phyloP scores from a whole-genome alignment of 192 early-diverging fungal species.

The Chytriomyces sp. region DNA sequence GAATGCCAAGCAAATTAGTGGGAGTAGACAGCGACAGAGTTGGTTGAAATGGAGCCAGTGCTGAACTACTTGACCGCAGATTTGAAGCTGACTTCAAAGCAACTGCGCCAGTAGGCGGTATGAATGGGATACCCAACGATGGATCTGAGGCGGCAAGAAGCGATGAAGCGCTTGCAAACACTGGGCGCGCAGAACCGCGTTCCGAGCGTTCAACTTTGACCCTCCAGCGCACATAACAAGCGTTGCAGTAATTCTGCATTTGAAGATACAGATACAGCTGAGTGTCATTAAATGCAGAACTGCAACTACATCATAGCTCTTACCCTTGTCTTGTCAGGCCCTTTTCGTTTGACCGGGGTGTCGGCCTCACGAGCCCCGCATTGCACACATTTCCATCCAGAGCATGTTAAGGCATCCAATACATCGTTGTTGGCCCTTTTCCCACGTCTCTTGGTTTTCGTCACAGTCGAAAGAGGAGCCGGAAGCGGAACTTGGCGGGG shows the following conservation, averaged over 20 bases:
- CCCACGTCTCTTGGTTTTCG: too few species aligned
- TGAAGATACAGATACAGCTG: not conserved
- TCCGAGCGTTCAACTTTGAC: slow-evolving; percentile 44
- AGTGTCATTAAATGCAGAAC: not conserved
- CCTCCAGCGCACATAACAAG: slow-evolving; percentile 42
- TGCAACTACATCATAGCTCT: not conserved
- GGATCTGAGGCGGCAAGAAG: too few species aligned
- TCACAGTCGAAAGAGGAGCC: not conserved
- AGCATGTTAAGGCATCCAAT: slow-evolving; percentile 3
- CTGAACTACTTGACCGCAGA: too few species aligned
- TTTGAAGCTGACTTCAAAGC: too few species aligned
- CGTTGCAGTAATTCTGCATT: slow-evolving; percentile 41
- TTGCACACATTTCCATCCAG: slow-evolving; percentile 40
- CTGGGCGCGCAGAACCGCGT: slow-evolving; percentile 38
- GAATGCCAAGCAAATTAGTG: not conserved
- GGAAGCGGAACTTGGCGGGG: not conserved
- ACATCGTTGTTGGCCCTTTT: too few species aligned
- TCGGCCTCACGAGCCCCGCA: slow-evolving; percentile 36
- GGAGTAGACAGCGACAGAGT: not conserved
- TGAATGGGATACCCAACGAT: not conserved
- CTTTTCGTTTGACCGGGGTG: slow-evolving; percentile 40
- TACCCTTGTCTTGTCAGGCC: slow-evolving; percentile 43
- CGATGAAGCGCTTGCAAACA: slow-evolving; percentile 16
- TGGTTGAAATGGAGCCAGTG: too few species aligned
- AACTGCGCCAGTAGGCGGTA: not conserved